Conservation (phyloP, 306 rosid species). For the Medicago truncatula region MtrunA17r5.0-ANR NC_053048.1:35478001-35478500, state of each 20-base stretch:
- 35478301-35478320: not conserved
- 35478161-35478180: too few relatives aligned
- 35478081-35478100: too few relatives aligned
- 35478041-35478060: not conserved
- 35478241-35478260: not conserved
- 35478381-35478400: not conserved
- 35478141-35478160: too few relatives aligned
- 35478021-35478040: constrained; percentile 18
- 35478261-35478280: not conserved
- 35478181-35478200: not conserved
- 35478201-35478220: constrained; percentile 4
- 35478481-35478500: not conserved
- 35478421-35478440: not conserved
- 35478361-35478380: too few relatives aligned
- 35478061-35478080: too few relatives aligned
- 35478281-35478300: too few relatives aligned
- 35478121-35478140: not conserved
- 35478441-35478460: too few relatives aligned
- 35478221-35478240: not conserved
- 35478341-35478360: not conserved
- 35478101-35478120: not conserved
- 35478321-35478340: not conserved
- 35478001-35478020: not conserved
- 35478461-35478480: not conserved
- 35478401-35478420: not conserved